Base-by-base conservation (phyloP, 2,329 filamentous ascomycete genomes). In the Fusarium anthophilum region DNA sequence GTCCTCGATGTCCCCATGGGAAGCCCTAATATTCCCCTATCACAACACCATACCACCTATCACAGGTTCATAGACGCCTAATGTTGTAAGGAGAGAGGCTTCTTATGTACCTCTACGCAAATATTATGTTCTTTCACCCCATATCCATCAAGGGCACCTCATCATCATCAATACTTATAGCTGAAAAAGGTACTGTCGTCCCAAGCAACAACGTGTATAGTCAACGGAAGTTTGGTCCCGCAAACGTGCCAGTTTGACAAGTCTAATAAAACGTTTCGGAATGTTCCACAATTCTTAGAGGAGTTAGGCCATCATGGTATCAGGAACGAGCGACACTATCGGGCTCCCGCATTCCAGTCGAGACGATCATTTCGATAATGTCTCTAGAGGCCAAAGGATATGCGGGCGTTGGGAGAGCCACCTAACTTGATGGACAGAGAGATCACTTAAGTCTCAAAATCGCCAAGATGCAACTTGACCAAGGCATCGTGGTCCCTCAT, bases 181-280 rank as follows among this genome's bases (percentile, higher is more conserved):
- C n/a, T 28, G 35, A 28, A 6, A 17, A 22, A 14, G 17, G 22
- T 8, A 30, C 28, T 26, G 18, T 44, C 30, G 13, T 45, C 54
- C 26, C 17, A 17, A 37, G 22, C 20, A 59, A 51, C 43, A 26
- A 51, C 56, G 5, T 26, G 9, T 24, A 24, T 37, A 30, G 32
- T 30, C 32, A 37, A 30, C 13, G 24, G 83, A 26, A 81, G 89
- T 6, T 82, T 90, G 18, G 75, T 87, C 87, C 72, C 87, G 90
- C 71, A 80, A 37, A 10, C 53, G 39, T 39, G 11, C 26, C 54
- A 43, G 35, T 32, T 24, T 38, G 32, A 18, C 26, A 48, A 55
- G 47, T 45, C 61, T 28, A 50, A 28, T 28, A 56, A 62, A 68
- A 53, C 44, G 44, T 59, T 53, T 59, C 47, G 39, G 45, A 30